Evolutionary conservation across 441 rosid genomes (phyloP).

Genomic region (Gossypium lobatum): DNA sequence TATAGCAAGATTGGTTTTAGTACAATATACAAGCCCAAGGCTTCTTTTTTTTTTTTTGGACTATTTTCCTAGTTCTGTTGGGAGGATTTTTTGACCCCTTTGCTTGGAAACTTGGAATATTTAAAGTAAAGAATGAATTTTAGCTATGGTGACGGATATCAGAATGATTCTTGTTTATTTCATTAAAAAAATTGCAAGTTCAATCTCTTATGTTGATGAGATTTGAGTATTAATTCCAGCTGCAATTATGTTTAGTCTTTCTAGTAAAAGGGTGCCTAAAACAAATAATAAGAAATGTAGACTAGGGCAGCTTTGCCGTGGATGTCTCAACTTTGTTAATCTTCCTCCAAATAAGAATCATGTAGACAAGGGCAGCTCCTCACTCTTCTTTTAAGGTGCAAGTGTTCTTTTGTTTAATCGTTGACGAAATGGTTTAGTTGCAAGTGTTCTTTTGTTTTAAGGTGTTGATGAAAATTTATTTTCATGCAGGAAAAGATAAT

Average conservation of each 20-base stretch:
- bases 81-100: neutral
- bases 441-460: conserved; percentile 1
- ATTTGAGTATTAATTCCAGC: neutral
- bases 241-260: neutral
- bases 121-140: neutral
- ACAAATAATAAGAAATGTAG: neutral
- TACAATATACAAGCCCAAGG: neutral
- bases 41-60: neutral
- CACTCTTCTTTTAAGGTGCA: conserved; percentile 1
- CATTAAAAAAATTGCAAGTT: neutral
- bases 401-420: neutral
- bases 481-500: conserved; percentile 69
- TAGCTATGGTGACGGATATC: neutral
- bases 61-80: neutral
- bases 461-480: conserved; percentile 14
- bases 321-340: neutral
- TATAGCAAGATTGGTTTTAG: neutral
- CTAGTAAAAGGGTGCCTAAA: neutral
- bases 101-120: neutral
- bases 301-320: neutral
- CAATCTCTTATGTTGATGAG: neutral
- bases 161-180: neutral
- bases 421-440: neutral
- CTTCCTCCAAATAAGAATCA: neutral
- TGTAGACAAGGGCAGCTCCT: neutral